These are phyloP conservation scores for Lichtheimia ornata DNA, from an alignment of 371 early-diverging fungal species.

Conservation along the genomic window DNA sequence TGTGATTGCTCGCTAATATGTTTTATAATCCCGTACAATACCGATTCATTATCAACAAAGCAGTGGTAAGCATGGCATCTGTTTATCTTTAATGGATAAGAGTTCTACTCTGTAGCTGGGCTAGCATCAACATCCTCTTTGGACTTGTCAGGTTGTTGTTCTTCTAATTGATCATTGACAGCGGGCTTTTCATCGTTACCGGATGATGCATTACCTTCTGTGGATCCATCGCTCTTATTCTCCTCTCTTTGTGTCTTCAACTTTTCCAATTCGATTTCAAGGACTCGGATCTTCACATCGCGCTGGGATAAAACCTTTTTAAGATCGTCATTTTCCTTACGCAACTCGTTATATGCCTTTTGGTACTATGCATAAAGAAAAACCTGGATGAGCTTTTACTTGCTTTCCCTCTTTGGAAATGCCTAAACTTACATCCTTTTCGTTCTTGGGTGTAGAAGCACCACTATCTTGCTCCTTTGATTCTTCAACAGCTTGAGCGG, in stretches of 20 bases:
- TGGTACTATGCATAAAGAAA: slow-evolving; percentile 55
- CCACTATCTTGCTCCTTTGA: slow-evolving; percentile 27
- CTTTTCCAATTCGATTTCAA: slow-evolving; percentile 73
- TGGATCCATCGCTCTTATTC: too few species aligned
- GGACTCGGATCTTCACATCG: slow-evolving; percentile 80
- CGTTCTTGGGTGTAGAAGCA: slow-evolving; percentile 35
- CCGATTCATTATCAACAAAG: too few species aligned
- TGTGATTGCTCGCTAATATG: too few species aligned
- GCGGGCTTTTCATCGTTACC: too few species aligned
- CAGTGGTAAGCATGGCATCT: too few species aligned
- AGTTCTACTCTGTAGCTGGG: too few species aligned
- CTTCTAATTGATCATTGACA: too few species aligned
- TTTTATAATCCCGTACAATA: too few species aligned
- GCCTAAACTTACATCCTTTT: slow-evolving; percentile 61
- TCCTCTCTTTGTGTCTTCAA: slow-evolving; percentile 28
- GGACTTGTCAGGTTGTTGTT: too few species aligned
- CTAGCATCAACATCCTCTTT: too few species aligned
- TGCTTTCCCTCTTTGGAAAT: background rate
- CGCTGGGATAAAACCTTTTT: slow-evolving; percentile 74
- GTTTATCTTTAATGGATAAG: too few species aligned
- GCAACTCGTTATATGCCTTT: slow-evolving; percentile 72
- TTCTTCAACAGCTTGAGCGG: slow-evolving; percentile 61
- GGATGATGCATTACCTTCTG: too few species aligned
- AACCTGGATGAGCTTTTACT: background rate
- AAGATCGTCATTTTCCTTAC: slow-evolving; percentile 84